Evolutionary conservation across 306 rosid genomes (phyloP).

Genomic region (barrel medic (Medicago truncatula)): DNA sequence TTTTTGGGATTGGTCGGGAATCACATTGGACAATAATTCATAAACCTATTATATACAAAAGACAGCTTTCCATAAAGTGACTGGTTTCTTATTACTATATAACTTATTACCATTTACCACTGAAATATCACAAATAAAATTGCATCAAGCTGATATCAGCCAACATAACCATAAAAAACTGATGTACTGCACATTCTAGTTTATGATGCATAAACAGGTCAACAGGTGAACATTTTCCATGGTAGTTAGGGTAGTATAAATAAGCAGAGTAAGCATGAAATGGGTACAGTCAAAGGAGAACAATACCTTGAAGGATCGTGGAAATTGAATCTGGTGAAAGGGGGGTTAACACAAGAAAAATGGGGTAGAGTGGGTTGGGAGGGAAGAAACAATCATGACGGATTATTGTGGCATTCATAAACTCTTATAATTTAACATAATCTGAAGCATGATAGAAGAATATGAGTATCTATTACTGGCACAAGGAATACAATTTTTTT

Average conservation of each 20-base stretch:
- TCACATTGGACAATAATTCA: slow-evolving; percentile 12
- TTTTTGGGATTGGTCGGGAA: neutral
- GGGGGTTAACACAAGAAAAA: neutral
- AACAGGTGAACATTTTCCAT: slow-evolving; percentile 19
- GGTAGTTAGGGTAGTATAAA: slow-evolving; percentile 20
- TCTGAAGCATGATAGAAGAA: neutral
- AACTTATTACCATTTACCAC: neutral
- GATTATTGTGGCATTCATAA: slow-evolving; percentile 3
- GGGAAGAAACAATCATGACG: neutral
- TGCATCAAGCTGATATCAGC: slow-evolving; percentile 27
- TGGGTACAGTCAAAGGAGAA: slow-evolving; percentile 19
- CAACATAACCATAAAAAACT: slow-evolving; percentile 23
- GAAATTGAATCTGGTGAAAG: slow-evolving; percentile 9
- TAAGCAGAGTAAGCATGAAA: slow-evolving; percentile 29
- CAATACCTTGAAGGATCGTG: slow-evolving; percentile 6
- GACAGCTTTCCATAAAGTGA: slow-evolving; percentile 30
- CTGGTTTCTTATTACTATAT: neutral
- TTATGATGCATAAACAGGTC: slow-evolving; percentile 12
- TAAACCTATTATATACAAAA: slow-evolving; percentile 5
- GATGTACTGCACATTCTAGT: slow-evolving; percentile 7
- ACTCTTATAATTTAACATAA: slow-evolving; percentile 17
- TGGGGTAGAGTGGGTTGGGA: neutral
- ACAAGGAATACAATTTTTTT: slow-evolving; percentile 9
- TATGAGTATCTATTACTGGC: slow-evolving; percentile 24
- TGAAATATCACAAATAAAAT: slow-evolving; percentile 28